Base-by-base conservation (phyloP, 345 rosid genomes). In the Brassica cretica region DNA sequence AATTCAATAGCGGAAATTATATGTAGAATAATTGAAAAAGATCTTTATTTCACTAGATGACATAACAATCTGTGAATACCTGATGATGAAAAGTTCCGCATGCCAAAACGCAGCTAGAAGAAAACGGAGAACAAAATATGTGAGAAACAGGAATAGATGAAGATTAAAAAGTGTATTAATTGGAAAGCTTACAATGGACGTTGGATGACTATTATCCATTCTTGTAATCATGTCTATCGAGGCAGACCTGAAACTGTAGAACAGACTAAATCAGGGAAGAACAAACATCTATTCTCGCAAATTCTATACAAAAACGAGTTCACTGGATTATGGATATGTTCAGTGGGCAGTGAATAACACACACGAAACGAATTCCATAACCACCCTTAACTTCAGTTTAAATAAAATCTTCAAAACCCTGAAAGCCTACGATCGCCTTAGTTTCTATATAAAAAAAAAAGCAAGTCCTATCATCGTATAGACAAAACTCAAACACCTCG, bases 51-150 rank as follows among this genome's bases (percentile, higher is more conserved):
- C 68, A 75, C 33, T 66, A 58, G 18, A 76, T 51, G 62, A 76
- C 66, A 67, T 24, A 75, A 9, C 35, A 76, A 55, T 68, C n/a
- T 35, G 64, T 71, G 77, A 33, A 71, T 88, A 92, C 98, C 98
- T 81, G 90, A 46, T 64, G 97, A 86, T 64, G 98, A 92, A 81
- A 92, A 92, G 75, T 79, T 78, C 15, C 84, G 90, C 14, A 85
- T 73, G 11, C 92, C 91, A 82, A 87, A 83, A 71, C 82, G 88
- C 80, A 86, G 64, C 97, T 92, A 85, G 72, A 84, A 84, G 53
- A 68, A 61, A 71, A 84, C 81, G 53, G 66, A 61, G 66, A 12
- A 76, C 5, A 68, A 65, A 46, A 10, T 35, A 16, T 72, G 63
- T 76, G 66, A 71, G 77, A 72, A 51, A 37, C 8, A 59, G 49